Conservation (phyloP, 139 green algal genomes). For the Haematococcus lacustris region DNA sequence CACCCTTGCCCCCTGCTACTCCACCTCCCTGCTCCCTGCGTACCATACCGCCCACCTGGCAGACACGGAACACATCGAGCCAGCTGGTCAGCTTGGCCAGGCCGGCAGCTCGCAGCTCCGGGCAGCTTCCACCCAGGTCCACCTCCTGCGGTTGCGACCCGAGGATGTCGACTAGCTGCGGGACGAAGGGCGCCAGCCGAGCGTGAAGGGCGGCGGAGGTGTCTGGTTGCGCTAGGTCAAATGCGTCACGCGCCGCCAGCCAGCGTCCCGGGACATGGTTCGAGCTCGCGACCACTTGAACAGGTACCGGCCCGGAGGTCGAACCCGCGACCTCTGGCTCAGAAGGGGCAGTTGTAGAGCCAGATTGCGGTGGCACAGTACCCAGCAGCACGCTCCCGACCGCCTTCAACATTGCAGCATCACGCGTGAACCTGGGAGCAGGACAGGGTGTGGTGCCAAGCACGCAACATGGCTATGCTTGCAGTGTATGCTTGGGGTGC, state of each 20-base stretch:
- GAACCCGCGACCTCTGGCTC: too few relatives aligned
- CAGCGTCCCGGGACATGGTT: background rate
- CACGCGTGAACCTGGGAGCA: background rate
- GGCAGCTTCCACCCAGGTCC: slow-evolving; percentile 9
- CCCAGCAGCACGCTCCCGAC: background rate
- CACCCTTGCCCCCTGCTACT: background rate
- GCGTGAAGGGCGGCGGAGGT: background rate
- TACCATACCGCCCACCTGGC: slow-evolving; percentile 31
- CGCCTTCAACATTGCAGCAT: background rate
- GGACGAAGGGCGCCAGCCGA: background rate
- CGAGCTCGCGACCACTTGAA: background rate
- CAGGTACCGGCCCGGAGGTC: too few relatives aligned
- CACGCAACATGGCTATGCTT: too few relatives aligned
- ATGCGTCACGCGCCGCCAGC: background rate
- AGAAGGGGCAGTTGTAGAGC: too few relatives aligned
- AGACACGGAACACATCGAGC: slow-evolving; percentile 60
- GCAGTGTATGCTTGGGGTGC: too few relatives aligned
- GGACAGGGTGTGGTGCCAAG: too few relatives aligned
- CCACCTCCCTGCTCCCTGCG: too few relatives aligned
- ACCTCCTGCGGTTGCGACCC: slow-evolving; percentile 11
- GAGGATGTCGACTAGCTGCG: background rate
- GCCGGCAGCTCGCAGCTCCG: slow-evolving; percentile 14
- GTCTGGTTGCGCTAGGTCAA: background rate
- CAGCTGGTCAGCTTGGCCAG: slow-evolving; percentile 47
- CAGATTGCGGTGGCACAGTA: too few relatives aligned